Evolutionary conservation across 2,329 filamentous ascomycete species (phyloP), one percentile per base, ranked within the genome.

Genomic region (Xylariomycetidae sp.): DNA sequence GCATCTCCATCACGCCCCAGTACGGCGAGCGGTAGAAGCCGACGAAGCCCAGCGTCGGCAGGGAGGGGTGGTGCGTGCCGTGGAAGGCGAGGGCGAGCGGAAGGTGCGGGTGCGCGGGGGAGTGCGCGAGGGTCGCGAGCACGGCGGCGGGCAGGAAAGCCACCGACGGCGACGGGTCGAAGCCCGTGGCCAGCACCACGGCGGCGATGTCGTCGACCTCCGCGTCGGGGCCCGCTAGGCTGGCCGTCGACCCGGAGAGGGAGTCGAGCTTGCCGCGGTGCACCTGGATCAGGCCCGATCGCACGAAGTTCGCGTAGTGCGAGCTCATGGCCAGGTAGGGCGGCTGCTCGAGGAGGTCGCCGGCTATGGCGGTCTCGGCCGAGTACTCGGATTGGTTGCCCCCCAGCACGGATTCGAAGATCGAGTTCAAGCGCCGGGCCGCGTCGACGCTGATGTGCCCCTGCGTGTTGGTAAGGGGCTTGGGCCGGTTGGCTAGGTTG

Each of bases 1-100:
- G 86, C 81, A 88, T 85, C 56, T 92, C 85, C 71, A 90, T 87
- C 0, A 88, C 78, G 1, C 82, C 82, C 86, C 86, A 93, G 54
- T 86, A 92, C 0, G 85, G 85, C 0, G 83, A 83, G 40, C 86
- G 74, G 52, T 93, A 93, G 58, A 88, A 87, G 1, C 86, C 86
- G 1, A 92, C 79, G 48, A 92, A 89, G 1, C 83, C 85, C 0
- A 92, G 60, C 5, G 72, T 73, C 0, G 79, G 72, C 0, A 88
- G 57, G 0, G 66, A 60, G 0, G 72, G 69, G 37, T 80, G 74
- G 35, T 79, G 65, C 0, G 79, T 79, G 1, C 74, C 75, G 43
- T 85, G 79, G 31, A 82, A 79, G 15, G 81, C 76, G 1, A 92
- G 64, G 0, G 82, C 72, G 1, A 85, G 54, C 0, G 80, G 78